Evolutionary conservation across 2,329 filamentous ascomycete species (phyloP), one percentile per base, ranked within the genome.

Genomic region (Trichoderma sp.): DNA sequence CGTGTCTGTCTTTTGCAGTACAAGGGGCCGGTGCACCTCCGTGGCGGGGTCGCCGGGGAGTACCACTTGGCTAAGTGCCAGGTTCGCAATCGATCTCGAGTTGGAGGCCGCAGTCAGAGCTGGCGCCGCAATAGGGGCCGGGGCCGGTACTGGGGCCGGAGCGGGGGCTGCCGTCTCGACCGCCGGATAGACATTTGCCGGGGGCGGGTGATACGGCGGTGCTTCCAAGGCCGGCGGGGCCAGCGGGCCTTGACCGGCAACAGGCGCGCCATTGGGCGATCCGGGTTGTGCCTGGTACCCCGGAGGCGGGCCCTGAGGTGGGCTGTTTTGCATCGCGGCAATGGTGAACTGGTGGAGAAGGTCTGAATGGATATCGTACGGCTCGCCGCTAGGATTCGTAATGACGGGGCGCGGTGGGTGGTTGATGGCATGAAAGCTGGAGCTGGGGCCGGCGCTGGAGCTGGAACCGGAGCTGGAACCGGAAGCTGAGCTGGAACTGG

Each of bases 1-100:
- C 65, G 90, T 89, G 76, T 97, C 94, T 82, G 95, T 93, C 72
- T 90, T 89, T 50, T 91, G 85, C 11, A 92, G 89, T 83, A 95
- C 93, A 71, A 93, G 85, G 7, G 87, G 76, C 12, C 84, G 79
- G 62, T 85, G 77, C 4, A 76, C 75, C 34, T 81, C 79, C 6
- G 34, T 32, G 76, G 77, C 8, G 78, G 77, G 36, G 77, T 77
- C 57, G 80, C 72, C 57, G 1, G 55, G 36, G 59, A 57, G 50
- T n/a, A 58, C 68, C 28, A 53, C 68, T 11, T 65, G 71, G 13
- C 36, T 53, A 28, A 20, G 12, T n/a, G 26, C 55, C 3, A 6
- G 32, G 13, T 17, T 57, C 8, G 64, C 32, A 11, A 23, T 55
- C n/a, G 63, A 43, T 23, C 23, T 36, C 20, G 61, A 30, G 15